A percentile compares a stretch with the other conserved stretches of the same genome.
These are phyloP conservation scores for Aaosphaeria arxii DNA, from an alignment of 2,329 filamentous ascomycete genomes.

Conservation along the genomic window DNA sequence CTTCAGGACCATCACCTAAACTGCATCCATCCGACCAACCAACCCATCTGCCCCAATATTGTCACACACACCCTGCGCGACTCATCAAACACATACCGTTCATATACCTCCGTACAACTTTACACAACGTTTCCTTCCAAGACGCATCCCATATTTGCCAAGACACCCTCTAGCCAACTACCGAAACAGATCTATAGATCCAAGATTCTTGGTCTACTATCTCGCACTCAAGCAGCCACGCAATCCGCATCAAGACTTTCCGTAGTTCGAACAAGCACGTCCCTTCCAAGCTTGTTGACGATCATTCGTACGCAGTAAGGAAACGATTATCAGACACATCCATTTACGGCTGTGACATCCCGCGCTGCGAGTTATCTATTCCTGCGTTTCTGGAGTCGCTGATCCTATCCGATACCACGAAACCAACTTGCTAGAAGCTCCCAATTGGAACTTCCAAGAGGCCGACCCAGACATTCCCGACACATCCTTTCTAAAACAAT, in stretches of 20 bases:
- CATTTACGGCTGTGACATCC: constrained; percentile 25
- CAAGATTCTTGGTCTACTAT: constrained; percentile 19
- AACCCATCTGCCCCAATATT: neutral
- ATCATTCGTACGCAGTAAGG: constrained; percentile 10
- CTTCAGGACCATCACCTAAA: neutral
- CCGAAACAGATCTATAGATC: constrained; percentile 10
- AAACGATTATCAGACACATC: constrained; percentile 5
- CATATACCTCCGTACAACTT: constrained; percentile 2
- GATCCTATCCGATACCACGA: constrained; percentile 1
- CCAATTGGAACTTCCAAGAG: constrained; percentile 3
- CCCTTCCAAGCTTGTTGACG: constrained; percentile 12
- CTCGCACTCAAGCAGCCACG: constrained; percentile 21
- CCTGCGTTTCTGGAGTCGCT: constrained; percentile 6
- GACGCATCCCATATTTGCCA: constrained; percentile 18
- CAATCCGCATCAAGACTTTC: constrained; percentile 14
- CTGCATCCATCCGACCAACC: neutral
- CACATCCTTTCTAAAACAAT: constrained; percentile 11
- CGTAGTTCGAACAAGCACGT: constrained; percentile 18
- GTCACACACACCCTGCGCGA: constrained; percentile 14
- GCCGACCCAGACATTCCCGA: constrained; percentile 5
- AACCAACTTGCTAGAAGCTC: neutral
- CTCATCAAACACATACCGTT: constrained; percentile 14
- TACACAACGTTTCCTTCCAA: constrained; percentile 5
- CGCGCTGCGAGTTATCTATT: constrained; percentile 19
- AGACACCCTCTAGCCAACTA: constrained; percentile 19